phyloP scores from a whole-genome alignment of 176 grass and related monocot genomes.

The Areca catechu region DNA sequence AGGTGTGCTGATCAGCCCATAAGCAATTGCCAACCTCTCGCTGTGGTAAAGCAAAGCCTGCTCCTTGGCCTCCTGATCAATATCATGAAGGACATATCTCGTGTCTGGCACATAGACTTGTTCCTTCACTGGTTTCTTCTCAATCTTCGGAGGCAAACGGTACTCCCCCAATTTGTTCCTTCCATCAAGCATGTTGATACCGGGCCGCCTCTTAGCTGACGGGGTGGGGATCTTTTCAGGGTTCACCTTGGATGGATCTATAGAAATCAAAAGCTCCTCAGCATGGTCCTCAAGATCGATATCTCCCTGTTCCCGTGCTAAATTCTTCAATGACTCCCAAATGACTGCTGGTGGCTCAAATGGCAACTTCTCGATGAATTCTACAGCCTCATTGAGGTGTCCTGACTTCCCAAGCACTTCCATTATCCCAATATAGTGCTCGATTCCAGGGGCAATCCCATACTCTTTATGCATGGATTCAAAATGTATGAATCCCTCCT shows the following conservation, averaged over 20 bases:
- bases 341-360: constrained; percentile 49
- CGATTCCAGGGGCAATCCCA: constrained; percentile 42
- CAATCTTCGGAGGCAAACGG: constrained; percentile 63
- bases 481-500: constrained; percentile 75
- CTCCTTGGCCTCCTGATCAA: constrained; percentile 84
- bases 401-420: constrained; percentile 75
- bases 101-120: constrained; percentile 81
- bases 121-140: constrained; percentile 70
- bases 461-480: constrained; percentile 63
- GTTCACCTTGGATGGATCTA: constrained; percentile 47
- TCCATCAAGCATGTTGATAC: constrained; percentile 81
- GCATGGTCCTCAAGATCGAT: constrained; percentile 72
- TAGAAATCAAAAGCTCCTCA: constrained; percentile 46
- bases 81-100: constrained; percentile 83
- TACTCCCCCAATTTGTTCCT: constrained; percentile 78
- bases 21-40: constrained; percentile 80
- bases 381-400: constrained; percentile 65
- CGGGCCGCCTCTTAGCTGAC: constrained; percentile 58
- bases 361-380: constrained; percentile 72
- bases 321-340: constrained; percentile 58
- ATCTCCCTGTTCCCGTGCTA: constrained; percentile 58
- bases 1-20: constrained; percentile 75
- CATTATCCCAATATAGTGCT: constrained; percentile 62
- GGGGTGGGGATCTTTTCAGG: constrained; percentile 48
- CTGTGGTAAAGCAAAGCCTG: constrained; percentile 86